Evolutionary conservation across 2,329 filamentous ascomycete species (phyloP).

Genomic region (Fusarium penzigii): DNA sequence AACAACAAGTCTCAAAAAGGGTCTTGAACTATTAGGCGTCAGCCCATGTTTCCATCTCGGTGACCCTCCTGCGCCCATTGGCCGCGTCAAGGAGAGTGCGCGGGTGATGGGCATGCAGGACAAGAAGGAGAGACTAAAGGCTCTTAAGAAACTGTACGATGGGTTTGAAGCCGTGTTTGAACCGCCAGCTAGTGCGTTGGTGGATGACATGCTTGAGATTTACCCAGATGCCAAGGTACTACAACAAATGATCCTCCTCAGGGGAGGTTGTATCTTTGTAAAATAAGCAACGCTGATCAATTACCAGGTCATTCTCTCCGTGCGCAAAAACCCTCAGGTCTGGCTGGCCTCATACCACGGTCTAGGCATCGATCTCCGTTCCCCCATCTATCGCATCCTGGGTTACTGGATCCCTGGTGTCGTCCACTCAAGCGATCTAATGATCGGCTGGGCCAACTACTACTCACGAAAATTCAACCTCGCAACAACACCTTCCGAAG

Average conservation of each 20-base stretch:
- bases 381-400: constrained; percentile 12
- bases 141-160: constrained; percentile 15
- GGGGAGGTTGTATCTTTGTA: too few species aligned
- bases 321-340: constrained; percentile 19
- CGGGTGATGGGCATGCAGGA: constrained; percentile 14
- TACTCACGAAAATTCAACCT: constrained; percentile 15
- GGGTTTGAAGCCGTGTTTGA: constrained; percentile 22
- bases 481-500: constrained; percentile 8
- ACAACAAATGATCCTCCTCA: too few species aligned
- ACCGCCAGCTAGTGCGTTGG: constrained; percentile 17
- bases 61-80: constrained; percentile 17
- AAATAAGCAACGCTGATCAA: too few species aligned
- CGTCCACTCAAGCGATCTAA: constrained; percentile 21
- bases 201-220: constrained; percentile 18
- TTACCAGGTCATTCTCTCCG: constrained; percentile 16
- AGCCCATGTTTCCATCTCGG: constrained; percentile 19
- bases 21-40: constrained; percentile 17
- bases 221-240: constrained; percentile 17
- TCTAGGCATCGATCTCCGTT: constrained; percentile 20
- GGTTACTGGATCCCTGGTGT: constrained; percentile 21
- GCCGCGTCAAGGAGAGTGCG: constrained; percentile 19
- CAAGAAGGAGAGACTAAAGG: constrained; percentile 17
- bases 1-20: constrained; percentile 22
- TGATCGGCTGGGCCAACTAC: constrained; percentile 16
- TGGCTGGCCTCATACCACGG: constrained; percentile 21